Evolutionary conservation across 179 eudicot genomes (phyloP).

Genomic region (Beta macrorhiza): DNA sequence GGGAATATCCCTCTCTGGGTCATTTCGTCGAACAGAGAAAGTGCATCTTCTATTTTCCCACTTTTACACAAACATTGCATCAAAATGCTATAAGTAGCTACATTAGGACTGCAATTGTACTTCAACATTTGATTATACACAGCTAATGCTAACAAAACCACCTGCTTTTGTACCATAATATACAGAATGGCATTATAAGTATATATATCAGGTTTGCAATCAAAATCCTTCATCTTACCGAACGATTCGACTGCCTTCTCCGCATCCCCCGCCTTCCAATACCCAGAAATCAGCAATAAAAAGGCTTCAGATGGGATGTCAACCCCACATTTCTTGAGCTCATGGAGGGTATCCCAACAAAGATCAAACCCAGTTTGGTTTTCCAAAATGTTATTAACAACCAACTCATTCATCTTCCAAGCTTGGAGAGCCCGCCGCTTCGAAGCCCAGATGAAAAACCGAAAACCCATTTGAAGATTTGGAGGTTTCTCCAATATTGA

Average conservation of each 20-base stretch:
- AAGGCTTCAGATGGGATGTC: constrained; percentile 49
- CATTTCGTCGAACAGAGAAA: constrained; percentile 70
- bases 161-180: constrained; percentile 50
- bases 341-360: constrained; percentile 57
- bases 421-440: constrained; percentile 27
- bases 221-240: constrained; percentile 62
- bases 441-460: constrained; percentile 73
- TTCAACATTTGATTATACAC: constrained; percentile 74
- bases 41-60: constrained; percentile 55
- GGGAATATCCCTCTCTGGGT: constrained; percentile 46
- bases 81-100: constrained; percentile 59
- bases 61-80: constrained; percentile 71
- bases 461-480: constrained; percentile 44
- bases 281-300: constrained; percentile 50
- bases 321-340: constrained; percentile 36
- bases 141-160: constrained; percentile 55
- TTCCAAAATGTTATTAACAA: constrained; percentile 39
- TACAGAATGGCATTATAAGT: constrained; percentile 57
- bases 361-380: constrained; percentile 41
- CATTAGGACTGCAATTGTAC: constrained; percentile 45
- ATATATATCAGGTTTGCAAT: constrained; percentile 50
- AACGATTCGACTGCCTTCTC: constrained; percentile 70
- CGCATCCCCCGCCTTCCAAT: constrained; percentile 41
- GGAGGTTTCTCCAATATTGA: constrained; percentile 38
- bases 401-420: constrained; percentile 38